These are phyloP conservation scores for Puccinia hordei DNA, from an alignment of 1,284 basidiomycete species.

Conservation along the genomic window DNA sequence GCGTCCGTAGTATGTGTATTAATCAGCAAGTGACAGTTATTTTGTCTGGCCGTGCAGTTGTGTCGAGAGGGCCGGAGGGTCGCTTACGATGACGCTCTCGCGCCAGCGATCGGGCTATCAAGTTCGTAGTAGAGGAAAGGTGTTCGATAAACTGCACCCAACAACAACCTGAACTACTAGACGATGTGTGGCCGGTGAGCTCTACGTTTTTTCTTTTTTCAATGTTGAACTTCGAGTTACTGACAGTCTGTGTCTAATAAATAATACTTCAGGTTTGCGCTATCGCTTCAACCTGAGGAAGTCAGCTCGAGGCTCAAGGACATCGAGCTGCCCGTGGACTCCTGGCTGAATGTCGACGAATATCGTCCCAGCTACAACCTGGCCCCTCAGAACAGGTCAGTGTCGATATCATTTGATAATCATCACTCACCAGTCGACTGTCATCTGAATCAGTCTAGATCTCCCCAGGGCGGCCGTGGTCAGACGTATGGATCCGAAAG, in stretches of 20 bases:
- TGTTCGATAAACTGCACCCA: too few species aligned
- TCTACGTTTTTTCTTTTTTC: neutral
- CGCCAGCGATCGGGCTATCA: too few species aligned
- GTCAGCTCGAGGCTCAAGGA: constrained; percentile 14
- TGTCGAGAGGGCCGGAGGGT: too few species aligned
- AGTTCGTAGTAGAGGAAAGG: too few species aligned
- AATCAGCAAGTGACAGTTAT: too few species aligned
- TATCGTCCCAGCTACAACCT: constrained; percentile 47
- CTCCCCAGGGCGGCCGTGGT: constrained; percentile 20
- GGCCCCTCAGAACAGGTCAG: constrained; percentile 47
- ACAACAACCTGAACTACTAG: too few species aligned
- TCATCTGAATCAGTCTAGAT: neutral
- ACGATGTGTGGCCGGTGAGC: constrained; percentile 21
- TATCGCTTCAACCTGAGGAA: constrained; percentile 36
- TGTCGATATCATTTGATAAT: neutral
- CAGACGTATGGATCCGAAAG: constrained; percentile 11
- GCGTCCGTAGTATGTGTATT: too few species aligned
- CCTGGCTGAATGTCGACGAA: constrained; percentile 38
- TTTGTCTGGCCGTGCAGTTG: too few species aligned
- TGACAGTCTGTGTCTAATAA: too few species aligned
- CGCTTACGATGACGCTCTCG: too few species aligned
- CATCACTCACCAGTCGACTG: neutral
- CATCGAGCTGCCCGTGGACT: constrained; percentile 25
- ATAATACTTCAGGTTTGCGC: constrained; percentile 14
- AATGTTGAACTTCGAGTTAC: too few species aligned